Conservation (phyloP, 495 filamentous ascomycete genomes). For the Chaetomium tenue region DNA sequence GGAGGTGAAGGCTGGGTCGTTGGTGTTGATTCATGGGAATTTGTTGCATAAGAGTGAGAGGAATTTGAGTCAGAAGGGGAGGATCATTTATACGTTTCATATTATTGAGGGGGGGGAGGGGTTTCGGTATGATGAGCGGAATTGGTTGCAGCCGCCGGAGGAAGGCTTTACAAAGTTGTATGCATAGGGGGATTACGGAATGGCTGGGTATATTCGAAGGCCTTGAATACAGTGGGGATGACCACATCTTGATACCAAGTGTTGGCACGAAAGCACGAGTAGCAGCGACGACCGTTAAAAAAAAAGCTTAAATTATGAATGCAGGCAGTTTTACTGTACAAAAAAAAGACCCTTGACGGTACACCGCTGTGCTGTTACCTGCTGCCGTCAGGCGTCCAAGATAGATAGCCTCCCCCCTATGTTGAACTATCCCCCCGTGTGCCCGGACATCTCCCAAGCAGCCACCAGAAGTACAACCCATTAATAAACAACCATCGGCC, state of each 20-base stretch:
- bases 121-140: slow-evolving; percentile 71
- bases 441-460: not conserved
- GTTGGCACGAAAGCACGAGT: too few species aligned
- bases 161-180: slow-evolving; percentile 73
- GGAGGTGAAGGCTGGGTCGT: slow-evolving; percentile 79
- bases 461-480: not conserved
- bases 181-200: not conserved
- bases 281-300: not conserved
- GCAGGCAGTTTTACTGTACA: slow-evolving; percentile 9
- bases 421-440: slow-evolving; percentile 2
- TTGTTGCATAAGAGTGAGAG: slow-evolving; percentile 92
- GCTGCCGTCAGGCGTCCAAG: too few species aligned
- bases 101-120: slow-evolving; percentile 79
- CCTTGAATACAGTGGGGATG: too few species aligned
- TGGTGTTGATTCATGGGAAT: slow-evolving; percentile 96
- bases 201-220: too few species aligned
- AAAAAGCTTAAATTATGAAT: not conserved
- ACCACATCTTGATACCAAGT: too few species aligned
- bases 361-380: not conserved
- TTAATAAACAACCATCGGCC: not conserved
- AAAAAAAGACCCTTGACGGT: not conserved
- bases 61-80: slow-evolving; percentile 77
- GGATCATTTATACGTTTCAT: slow-evolving; percentile 98
- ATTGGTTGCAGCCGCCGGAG: slow-evolving; percentile 86
- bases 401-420: not conserved